Conservation (phyloP, 257 asterid genomes). For the Striga asiatica region DNA sequence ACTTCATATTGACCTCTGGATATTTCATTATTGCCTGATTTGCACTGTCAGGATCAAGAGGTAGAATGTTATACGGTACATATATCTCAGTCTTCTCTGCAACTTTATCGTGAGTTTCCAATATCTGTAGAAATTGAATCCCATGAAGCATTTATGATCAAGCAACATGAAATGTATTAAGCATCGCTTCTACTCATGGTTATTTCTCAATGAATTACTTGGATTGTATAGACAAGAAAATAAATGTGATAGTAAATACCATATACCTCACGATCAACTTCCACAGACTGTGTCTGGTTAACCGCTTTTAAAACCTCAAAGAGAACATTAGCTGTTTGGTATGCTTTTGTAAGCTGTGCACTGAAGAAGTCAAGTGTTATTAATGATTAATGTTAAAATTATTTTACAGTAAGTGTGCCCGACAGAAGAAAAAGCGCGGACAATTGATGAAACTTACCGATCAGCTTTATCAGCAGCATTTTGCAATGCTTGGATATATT, state of each 20-base stretch:
- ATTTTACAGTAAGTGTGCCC: background rate
- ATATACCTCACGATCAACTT: conserved; percentile 94
- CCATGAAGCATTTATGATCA: conserved; percentile 14
- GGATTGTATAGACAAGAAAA: background rate
- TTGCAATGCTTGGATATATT: conserved; percentile 96
- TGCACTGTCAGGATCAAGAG: conserved; percentile 98
- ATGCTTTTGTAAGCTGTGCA: conserved; percentile 95
- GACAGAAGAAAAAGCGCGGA: conserved; percentile 6
- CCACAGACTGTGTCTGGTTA: conserved; percentile 89
- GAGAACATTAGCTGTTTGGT: conserved; percentile 96
- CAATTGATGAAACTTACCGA: conserved; percentile 43
- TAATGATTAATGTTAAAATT: background rate
- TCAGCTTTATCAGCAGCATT: conserved; percentile 98
- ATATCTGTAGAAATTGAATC: conserved; percentile 33
- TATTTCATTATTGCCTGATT: conserved; percentile 93
- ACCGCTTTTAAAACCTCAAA: conserved; percentile 99
- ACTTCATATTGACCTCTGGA: conserved; percentile 65
- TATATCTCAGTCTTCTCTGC: conserved; percentile 95
- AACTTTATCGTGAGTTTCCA: conserved; percentile 95
- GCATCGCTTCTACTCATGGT: conserved; percentile 7
- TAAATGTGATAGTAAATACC: background rate
- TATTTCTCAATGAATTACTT: background rate
- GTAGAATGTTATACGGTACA: conserved; percentile 91
- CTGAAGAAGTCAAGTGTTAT: conserved; percentile 32
- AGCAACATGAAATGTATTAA: background rate